Percentiles rank a stretch among this genome's conserved stretches.
phyloP scores from a whole-genome alignment of 371 early-diverging fungal species.

The Conidiobolus incongruus region DNA sequence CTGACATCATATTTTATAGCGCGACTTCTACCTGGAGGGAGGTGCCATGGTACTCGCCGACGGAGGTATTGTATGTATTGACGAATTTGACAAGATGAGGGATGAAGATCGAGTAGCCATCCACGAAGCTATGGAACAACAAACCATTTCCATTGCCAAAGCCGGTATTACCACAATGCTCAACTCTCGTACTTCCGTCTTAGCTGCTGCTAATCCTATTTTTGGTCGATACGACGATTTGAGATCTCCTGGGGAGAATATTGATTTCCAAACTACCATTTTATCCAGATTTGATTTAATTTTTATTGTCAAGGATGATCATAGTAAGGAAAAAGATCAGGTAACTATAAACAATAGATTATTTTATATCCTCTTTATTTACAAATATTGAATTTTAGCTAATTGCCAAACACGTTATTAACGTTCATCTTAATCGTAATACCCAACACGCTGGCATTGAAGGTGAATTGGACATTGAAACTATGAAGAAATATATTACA shows the following conservation, averaged over 20 bases:
- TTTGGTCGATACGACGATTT: slow-evolving; percentile 99
- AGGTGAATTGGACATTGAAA: slow-evolving; percentile 70
- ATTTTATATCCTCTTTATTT: slow-evolving; percentile 7
- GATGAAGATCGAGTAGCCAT: too few relatives aligned
- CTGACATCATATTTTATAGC: slow-evolving; percentile 21
- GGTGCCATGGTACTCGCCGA: slow-evolving; percentile 99
- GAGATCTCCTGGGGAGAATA: slow-evolving; percentile 91
- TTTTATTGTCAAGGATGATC: slow-evolving; percentile 87
- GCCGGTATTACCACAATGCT: slow-evolving; percentile 99
- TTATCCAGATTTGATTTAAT: slow-evolving; percentile 95
- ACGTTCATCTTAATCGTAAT: slow-evolving; percentile 65
- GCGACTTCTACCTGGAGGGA: slow-evolving; percentile 97
- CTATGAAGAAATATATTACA: slow-evolving; percentile 83
- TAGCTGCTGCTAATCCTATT: slow-evolving; percentile 99
- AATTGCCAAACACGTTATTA: slow-evolving; percentile 85
- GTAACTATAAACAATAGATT: slow-evolving; percentile 11
- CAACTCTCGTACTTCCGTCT: slow-evolving; percentile 93
- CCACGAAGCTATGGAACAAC: too few relatives aligned
- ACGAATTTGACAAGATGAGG: too few relatives aligned
- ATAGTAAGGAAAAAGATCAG: slow-evolving; percentile 61
- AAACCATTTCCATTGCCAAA: slow-evolving; percentile 99
- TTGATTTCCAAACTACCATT: slow-evolving; percentile 99
- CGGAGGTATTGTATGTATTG: too few relatives aligned
- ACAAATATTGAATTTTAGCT: slow-evolving; percentile 7
- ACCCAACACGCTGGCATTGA: slow-evolving; percentile 25